A percentile compares a stretch with the other conserved stretches of the same genome.
phyloP scores from a whole-genome alignment of 306 rosid species.

The Styphnolobium japonicum region DNA sequence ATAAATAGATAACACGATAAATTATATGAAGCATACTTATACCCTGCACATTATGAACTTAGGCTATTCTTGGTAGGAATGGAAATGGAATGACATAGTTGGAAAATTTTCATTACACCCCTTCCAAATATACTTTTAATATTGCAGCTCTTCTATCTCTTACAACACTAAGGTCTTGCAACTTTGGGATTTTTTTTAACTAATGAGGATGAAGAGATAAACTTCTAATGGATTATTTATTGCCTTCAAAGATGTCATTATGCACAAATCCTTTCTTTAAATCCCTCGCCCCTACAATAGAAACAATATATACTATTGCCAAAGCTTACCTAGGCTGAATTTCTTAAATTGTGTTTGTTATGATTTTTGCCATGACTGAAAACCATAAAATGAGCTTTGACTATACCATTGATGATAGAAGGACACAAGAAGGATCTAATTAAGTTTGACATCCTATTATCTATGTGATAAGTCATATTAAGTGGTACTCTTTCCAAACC shows the following conservation, averaged over 20 bases:
- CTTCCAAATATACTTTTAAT: neutral
- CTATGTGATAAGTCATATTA: no score
- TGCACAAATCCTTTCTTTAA: neutral
- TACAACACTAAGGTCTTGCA: neutral
- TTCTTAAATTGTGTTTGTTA: neutral
- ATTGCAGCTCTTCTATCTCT: neutral
- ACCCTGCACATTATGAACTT: no score
- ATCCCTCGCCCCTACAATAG: neutral
- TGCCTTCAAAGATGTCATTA: neutral
- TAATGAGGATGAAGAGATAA: neutral
- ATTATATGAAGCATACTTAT: no score
- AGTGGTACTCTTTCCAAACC: no score
- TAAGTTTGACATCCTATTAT: slow-evolving; percentile 71
- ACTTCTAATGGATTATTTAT: no score
- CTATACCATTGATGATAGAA: slow-evolving; percentile 89
- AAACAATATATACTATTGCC: neutral
- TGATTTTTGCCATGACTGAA: slow-evolving; percentile 52
- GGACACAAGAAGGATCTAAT: slow-evolving; percentile 80
- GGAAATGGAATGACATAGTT: neutral
- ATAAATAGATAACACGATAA: no score
- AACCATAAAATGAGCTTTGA: slow-evolving; percentile 82
- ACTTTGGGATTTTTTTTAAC: neutral
- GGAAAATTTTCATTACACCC: neutral
- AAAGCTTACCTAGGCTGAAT: neutral
- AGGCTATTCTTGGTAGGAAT: neutral